A percentile compares a stretch with the other conserved stretches of the same genome.
Evolutionary conservation across 2,329 filamentous ascomycete species (phyloP).

Genomic region (Peltaster fructicola): DNA sequence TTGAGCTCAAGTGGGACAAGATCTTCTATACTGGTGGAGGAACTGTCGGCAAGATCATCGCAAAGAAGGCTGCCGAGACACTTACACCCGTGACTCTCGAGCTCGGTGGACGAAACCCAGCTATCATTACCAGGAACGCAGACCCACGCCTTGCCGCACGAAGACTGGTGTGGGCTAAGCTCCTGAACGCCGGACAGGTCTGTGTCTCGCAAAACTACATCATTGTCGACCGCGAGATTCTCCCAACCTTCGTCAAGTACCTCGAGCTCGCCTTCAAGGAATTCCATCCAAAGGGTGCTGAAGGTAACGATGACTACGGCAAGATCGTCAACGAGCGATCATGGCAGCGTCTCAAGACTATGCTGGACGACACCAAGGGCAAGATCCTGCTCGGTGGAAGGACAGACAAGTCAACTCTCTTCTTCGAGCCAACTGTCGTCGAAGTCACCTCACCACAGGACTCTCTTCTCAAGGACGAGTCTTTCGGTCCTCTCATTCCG

Average conservation of each 20-base stretch:
- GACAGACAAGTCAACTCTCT: slow-evolving; percentile 61
- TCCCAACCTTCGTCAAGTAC: slow-evolving; percentile 54
- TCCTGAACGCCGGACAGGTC: slow-evolving; percentile 71
- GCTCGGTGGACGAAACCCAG: slow-evolving; percentile 80
- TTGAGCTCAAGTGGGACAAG: slow-evolving; percentile 91
- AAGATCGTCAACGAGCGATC: slow-evolving; percentile 67
- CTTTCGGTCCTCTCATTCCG: slow-evolving; percentile 82
- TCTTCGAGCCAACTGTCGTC: slow-evolving; percentile 88
- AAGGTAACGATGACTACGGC: slow-evolving; percentile 58
- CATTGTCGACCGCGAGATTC: slow-evolving; percentile 57
- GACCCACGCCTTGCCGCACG: slow-evolving; percentile 66
- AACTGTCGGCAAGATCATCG: slow-evolving; percentile 45
- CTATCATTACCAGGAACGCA: slow-evolving; percentile 72
- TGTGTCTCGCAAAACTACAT: slow-evolving; percentile 90
- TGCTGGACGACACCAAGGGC: slow-evolving; percentile 72
- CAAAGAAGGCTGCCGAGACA: slow-evolving; percentile 35
- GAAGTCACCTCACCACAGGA: slow-evolving; percentile 59
- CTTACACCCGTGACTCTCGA: slow-evolving; percentile 73
- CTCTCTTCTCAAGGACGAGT: slow-evolving; percentile 64
- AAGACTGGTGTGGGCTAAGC: slow-evolving; percentile 77
- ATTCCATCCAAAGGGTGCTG: slow-evolving; percentile 71
- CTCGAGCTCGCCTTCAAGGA: slow-evolving; percentile 53
- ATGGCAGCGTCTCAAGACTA: slow-evolving; percentile 69
- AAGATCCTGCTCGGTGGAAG: slow-evolving; percentile 76
- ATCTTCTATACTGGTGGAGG: slow-evolving; percentile 87